Conservation (phyloP, 345 rosid genomes). For the Kandelia obovata region DNA sequence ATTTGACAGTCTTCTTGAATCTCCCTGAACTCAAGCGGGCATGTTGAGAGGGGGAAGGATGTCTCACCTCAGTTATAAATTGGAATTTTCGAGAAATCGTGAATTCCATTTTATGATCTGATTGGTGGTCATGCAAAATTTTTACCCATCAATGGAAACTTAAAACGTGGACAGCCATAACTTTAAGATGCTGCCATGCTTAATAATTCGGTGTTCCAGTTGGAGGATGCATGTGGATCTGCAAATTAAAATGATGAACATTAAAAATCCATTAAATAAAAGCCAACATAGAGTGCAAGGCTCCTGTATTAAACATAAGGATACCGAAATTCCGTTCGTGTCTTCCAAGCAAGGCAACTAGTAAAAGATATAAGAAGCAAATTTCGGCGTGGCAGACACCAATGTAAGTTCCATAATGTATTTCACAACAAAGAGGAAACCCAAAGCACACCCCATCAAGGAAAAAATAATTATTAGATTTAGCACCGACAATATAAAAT, state of each 20-base stretch:
- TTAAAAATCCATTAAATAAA: conserved; percentile 8
- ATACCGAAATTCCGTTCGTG: too few relatives aligned
- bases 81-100: too few relatives aligned
- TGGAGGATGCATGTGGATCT: conserved; percentile 51
- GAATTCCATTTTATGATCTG: too few relatives aligned
- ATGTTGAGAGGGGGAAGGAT: background rate
- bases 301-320: background rate
- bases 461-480: conserved; percentile 40
- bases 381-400: conserved; percentile 53
- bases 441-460: conserved; percentile 85
- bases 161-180: background rate
- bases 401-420: conserved; percentile 84
- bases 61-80: background rate
- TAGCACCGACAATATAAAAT: conserved; percentile 8
- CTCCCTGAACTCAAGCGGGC: conserved; percentile 45
- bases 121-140: too few relatives aligned
- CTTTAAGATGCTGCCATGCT: background rate
- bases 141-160: too few relatives aligned
- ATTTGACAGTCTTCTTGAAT: conserved; percentile 82
- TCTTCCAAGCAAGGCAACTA: background rate
- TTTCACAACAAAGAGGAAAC: conserved; percentile 78
- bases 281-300: background rate
- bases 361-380: background rate
- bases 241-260: conserved; percentile 23
- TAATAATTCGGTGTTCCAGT: too few relatives aligned